These are phyloP conservation scores for Psidium guajava DNA, from an alignment of 345 rosid genomes.

Conservation along the genomic window DNA sequence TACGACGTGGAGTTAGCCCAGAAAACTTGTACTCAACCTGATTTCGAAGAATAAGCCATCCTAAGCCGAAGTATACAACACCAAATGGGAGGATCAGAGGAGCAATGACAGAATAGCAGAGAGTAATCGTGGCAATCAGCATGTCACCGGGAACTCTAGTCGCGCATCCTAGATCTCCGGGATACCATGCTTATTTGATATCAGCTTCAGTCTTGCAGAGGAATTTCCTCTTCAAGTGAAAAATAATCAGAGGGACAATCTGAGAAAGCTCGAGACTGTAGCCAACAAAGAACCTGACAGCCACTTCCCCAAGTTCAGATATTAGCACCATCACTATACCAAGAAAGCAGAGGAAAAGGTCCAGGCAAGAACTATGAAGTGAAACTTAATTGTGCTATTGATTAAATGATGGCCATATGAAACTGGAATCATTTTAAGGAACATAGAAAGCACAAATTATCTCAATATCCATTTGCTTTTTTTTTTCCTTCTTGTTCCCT, in stretches of 20 bases:
- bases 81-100: constrained; percentile 79
- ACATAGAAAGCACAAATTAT: not conserved
- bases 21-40: constrained; percentile 31
- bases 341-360: not conserved
- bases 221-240: constrained; percentile 72
- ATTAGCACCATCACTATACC: not conserved
- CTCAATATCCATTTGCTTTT: not conserved
- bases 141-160: constrained; percentile 70
- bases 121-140: constrained; percentile 56
- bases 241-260: constrained; percentile 68
- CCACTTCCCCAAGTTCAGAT: not conserved
- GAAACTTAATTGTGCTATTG: not conserved
- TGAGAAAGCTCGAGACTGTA: constrained; percentile 87
- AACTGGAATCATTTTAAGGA: not conserved
- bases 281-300: constrained; percentile 65
- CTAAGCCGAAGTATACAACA: constrained; percentile 52
- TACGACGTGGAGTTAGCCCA: not conserved
- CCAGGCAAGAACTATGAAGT: not conserved
- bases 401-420: not conserved
- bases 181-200: constrained; percentile 70
- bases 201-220: constrained; percentile 87
- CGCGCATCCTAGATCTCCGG: constrained; percentile 53
- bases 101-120: constrained; percentile 78
- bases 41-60: constrained; percentile 82
- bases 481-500: not conserved